Evolutionary conservation across 2,329 filamentous ascomycete species (phyloP).

Genomic region (Aureobasidium sp.): DNA sequence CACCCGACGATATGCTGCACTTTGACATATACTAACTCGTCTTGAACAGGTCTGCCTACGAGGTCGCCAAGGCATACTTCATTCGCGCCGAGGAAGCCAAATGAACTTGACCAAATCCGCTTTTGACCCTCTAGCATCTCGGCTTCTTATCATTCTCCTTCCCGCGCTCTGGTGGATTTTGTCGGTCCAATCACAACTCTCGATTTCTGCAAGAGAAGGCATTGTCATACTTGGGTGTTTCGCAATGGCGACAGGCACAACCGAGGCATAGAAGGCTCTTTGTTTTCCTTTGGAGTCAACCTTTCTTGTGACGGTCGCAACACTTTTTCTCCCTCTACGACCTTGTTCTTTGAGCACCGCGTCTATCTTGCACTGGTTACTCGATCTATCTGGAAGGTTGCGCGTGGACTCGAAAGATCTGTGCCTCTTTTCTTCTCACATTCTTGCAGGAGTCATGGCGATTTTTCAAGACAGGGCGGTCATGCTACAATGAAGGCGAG

Average conservation of each 20-base stretch:
- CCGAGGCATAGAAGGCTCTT: not conserved
- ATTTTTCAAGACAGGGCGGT: not conserved
- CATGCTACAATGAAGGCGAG: not conserved
- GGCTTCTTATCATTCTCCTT: not conserved
- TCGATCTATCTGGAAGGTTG: not conserved
- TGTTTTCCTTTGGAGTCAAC: not conserved
- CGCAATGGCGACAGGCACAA: not conserved
- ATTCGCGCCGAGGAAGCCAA: constrained; percentile 36
- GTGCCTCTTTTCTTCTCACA: not conserved
- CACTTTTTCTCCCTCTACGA: not conserved
- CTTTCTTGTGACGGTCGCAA: not conserved
- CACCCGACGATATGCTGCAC: not conserved
- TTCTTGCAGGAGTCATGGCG: not conserved
- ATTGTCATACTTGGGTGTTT: not conserved
- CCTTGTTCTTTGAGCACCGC: not conserved
- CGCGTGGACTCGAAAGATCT: not conserved
- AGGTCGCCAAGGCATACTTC: constrained; percentile 64
- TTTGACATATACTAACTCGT: constrained; percentile 17
- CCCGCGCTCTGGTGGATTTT: not conserved
- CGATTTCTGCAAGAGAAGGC: not conserved
- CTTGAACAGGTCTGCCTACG: constrained; percentile 53
- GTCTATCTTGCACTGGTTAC: not conserved
- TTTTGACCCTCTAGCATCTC: not conserved
- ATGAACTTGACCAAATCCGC: constrained; percentile 15
- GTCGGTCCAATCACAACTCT: not conserved